phyloP scores from a whole-genome alignment of 78 protist species.

The Dictyostelium purpureum region DNA sequence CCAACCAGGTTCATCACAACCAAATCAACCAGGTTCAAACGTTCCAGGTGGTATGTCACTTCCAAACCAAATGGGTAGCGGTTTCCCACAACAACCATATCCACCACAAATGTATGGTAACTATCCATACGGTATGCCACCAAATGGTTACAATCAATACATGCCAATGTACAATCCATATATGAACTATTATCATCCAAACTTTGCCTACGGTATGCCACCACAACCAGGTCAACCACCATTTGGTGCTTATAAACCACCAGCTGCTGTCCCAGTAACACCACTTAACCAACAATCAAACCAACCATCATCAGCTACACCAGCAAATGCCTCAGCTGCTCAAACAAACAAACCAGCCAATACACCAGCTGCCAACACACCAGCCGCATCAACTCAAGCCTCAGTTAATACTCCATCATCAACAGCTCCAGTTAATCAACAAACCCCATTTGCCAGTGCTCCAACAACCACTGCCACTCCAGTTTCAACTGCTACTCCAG shows the following conservation, averaged over 20 bases:
- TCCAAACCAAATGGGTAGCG: not conserved
- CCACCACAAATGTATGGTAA: constrained; percentile 2
- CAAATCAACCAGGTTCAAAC: not conserved
- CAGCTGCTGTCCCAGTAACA: constrained; percentile 20
- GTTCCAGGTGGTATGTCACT: not conserved
- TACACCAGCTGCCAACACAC: not conserved
- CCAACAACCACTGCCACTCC: not conserved
- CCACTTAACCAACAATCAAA: not conserved
- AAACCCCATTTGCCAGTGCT: not conserved
- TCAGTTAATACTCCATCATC: not conserved
- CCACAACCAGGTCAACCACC: constrained; percentile 15
- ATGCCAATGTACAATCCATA: constrained; percentile 68
- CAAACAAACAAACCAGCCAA: not conserved
- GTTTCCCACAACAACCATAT: constrained; percentile 8
- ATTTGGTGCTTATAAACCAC: constrained; percentile 19
- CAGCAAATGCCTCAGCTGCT: not conserved
- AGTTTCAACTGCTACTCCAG: not conserved
- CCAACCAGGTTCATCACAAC: not conserved
- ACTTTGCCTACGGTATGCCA: constrained; percentile 14
- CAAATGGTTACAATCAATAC: not conserved
- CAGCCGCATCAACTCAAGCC: not conserved
- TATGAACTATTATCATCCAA: constrained; percentile 21
- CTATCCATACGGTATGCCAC: not conserved
- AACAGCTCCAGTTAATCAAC: not conserved
- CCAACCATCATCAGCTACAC: not conserved